Conservation (phyloP, 345 rosid species). For the Citrus australasica region DNA sequence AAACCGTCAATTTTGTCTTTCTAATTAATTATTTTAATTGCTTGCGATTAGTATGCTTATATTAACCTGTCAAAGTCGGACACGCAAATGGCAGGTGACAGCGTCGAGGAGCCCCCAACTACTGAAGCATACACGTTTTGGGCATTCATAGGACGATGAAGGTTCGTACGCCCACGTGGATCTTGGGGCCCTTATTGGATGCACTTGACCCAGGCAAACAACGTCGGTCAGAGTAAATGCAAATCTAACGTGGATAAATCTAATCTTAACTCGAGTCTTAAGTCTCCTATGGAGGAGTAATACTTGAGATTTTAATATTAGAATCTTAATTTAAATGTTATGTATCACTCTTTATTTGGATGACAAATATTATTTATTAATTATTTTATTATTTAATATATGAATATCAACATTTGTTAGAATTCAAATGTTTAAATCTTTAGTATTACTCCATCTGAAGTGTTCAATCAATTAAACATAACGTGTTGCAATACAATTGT, state of each 20-base stretch:
- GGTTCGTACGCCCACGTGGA: slow-evolving; percentile 7
- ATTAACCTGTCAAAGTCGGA: neutral
- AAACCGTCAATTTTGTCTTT: slow-evolving; percentile 16
- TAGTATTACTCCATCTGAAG: neutral
- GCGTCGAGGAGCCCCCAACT: neutral
- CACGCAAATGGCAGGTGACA: slow-evolving; percentile 15
- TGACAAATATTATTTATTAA: too few relatives aligned
- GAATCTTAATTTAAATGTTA: too few relatives aligned
- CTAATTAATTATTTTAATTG: neutral
- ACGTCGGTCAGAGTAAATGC: neutral
- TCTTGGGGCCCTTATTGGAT: neutral
- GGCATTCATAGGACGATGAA: neutral
- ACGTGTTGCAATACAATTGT: neutral
- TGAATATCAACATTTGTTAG: too few relatives aligned
- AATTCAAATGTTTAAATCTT: fast-evolving
- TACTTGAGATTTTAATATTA: too few relatives aligned
- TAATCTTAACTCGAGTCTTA: neutral
- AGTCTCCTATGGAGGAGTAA: too few relatives aligned
- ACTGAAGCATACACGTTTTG: slow-evolving; percentile 20
- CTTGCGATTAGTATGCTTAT: neutral
- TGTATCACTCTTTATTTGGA: too few relatives aligned
- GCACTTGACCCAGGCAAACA: slow-evolving; percentile 19
- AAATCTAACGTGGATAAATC: slow-evolving; percentile 23
- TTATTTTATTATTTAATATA: too few relatives aligned
- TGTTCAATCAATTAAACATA: neutral